Evolutionary conservation across 257 asterid species (phyloP).

Genomic region (Nicotiana knightiana): DNA sequence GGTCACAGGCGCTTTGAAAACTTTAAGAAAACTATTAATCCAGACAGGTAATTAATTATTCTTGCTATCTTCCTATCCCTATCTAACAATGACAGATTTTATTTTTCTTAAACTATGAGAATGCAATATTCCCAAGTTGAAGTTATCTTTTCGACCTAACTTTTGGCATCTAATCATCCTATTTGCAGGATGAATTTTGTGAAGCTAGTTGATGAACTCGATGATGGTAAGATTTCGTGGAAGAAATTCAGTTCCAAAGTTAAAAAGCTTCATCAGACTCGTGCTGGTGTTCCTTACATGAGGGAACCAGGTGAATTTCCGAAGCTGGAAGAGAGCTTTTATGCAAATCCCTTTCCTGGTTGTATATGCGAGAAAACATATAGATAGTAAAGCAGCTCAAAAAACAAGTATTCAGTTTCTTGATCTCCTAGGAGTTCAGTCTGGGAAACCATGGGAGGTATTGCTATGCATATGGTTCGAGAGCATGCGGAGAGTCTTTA

Average conservation of each 20-base stretch:
- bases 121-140: neutral
- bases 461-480: neutral
- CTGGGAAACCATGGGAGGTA: neutral
- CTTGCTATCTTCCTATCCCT: neutral
- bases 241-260: constrained; percentile 74
- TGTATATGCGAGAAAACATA: constrained; percentile 71
- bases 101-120: neutral
- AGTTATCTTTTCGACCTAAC: neutral
- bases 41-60: constrained; percentile 61
- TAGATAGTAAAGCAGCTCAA: constrained; percentile 14
- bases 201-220: constrained; percentile 70
- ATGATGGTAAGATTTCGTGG: constrained; percentile 72
- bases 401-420: neutral
- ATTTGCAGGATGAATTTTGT: constrained; percentile 68
- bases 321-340: constrained; percentile 89
- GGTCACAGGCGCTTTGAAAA: constrained; percentile 89
- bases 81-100: neutral
- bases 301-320: constrained; percentile 88
- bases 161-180: constrained; percentile 4
- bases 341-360: constrained; percentile 88
- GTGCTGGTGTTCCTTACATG: constrained; percentile 71
- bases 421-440: neutral
- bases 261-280: constrained; percentile 62
- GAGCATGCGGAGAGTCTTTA: neutral
- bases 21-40: constrained; percentile 82